phyloP scores from a whole-genome alignment of 164 flowering plant genomes.

The Platanus orientalis region DNA sequence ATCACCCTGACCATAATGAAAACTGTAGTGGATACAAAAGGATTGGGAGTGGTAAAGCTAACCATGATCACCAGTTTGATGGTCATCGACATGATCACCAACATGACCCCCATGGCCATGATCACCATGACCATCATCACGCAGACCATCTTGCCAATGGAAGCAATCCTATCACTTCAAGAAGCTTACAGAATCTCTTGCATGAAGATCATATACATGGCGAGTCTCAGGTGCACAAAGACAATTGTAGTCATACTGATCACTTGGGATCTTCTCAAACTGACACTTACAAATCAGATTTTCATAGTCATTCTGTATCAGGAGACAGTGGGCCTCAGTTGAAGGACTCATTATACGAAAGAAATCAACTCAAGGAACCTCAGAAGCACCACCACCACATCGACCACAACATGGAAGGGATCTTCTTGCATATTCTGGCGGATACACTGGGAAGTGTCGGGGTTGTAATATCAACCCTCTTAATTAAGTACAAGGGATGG shows the following conservation, averaged over 20 bases:
- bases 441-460: slow-evolving; percentile 99
- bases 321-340: slow-evolving; percentile 7
- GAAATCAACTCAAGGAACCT: slow-evolving; percentile 20
- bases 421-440: slow-evolving; percentile 91
- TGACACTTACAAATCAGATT: slow-evolving; percentile 12
- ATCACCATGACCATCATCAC: slow-evolving; percentile 13
- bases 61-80: neutral
- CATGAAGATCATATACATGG: slow-evolving; percentile 13
- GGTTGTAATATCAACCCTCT: slow-evolving; percentile 88
- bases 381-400: slow-evolving; percentile 58
- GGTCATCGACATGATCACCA: slow-evolving; percentile 15
- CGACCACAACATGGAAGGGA: slow-evolving; percentile 99
- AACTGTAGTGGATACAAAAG: too few species aligned
- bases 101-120: slow-evolving; percentile 15
- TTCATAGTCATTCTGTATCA: slow-evolving; percentile 7
- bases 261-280: slow-evolving; percentile 5
- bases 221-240: slow-evolving; percentile 13
- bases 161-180: slow-evolving; percentile 9
- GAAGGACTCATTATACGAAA: slow-evolving; percentile 15
- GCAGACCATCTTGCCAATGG: slow-evolving; percentile 4
- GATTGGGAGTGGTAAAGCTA: too few species aligned
- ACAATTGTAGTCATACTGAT: slow-evolving; percentile 12
- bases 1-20: slow-evolving; percentile 8
- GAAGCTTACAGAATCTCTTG: slow-evolving; percentile 14
- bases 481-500: slow-evolving; percentile 33